Base-by-base conservation (phyloP, 2,329 filamentous ascomycete species). In the Paracamarosporium sp. region DNA sequence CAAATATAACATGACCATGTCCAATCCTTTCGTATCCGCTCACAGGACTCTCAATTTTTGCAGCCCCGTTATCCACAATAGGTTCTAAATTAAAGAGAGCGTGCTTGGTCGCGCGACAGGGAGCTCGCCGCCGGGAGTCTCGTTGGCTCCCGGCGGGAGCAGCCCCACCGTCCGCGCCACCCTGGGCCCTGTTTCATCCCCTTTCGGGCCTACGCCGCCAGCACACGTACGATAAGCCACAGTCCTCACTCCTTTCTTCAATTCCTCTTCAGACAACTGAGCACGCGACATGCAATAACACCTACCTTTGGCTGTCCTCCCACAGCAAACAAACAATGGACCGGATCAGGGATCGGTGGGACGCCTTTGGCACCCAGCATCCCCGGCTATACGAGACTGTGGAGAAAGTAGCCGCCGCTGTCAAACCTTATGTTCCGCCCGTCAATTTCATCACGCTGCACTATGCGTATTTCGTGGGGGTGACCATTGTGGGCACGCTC, bases 391-490 rank as follows among this genome's bases (percentile, higher is more conserved):
- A 36, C 38, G 44, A 25, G 28, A 41, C 28, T 2, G 30, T 53
- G 27, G 45, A 54, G 20, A 24, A 30, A n/a, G 15, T 53, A 27
- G 51, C 38, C 22, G 43, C 44, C 43, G 51, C 44, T 30, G 20
- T 45, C 24, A 61, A 59, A 46, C 64, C 61, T 4, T 67, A 65
- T 50, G 54, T 59, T 53, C 64, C 64, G 40, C 64, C 64, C 48
- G 45, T 64, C 12, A 67, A 67, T 56, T 67, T 67, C 59, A 67
- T 67, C 46, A 67, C 64, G 35, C 9, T 67, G 13, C 64, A 67
- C 50, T 67, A 67, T 65, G 53, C 61, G 17, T 67, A 67, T 47
- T 67, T 67, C 45, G 57, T 67, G 25, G 50, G 43, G 35, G 45
- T 58, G 13, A 59, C 61, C 9, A 54, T 67, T 22, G 44, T 67